Base-by-base conservation (phyloP, 495 filamentous ascomycete genomes). In the Daldinia concentrica region DNA sequence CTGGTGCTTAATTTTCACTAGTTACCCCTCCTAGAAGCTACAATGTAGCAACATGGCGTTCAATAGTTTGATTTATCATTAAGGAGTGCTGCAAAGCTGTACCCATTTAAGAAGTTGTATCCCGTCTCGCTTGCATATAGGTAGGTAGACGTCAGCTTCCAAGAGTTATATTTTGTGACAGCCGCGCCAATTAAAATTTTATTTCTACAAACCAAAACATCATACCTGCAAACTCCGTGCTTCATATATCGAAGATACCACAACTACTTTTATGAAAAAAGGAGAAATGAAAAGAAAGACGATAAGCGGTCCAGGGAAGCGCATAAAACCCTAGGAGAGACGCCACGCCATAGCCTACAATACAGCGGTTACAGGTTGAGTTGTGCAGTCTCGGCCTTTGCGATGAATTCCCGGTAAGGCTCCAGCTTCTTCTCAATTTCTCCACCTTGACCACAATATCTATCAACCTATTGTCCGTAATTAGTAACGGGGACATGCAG, bases 391-490 rank as follows among this genome's bases (percentile, higher is more conserved):
- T 58, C 57, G 0, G 69, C 59, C 17, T 73, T 57, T 8, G 41
- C 63, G 37, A 79, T 68, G 59, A 68, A 74, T 17, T 68, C 62
- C 60, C 50, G 61, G 39, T 81, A 81, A 7, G 72, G 74, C 61
- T 62, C 68, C 27, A 82, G 64, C 50, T 65, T 70, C 24, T 69
- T 64, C 59, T 76, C 72, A 26, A 82, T 62, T 7, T 66, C 58
- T 1, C 79, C 75, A 1, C 75, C 76, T 8, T 58, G 37, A 7
- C 75, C 79, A 43, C 82, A 85, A 67, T 77, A 86, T 34, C 76
- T 78, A 30, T 85, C 84, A 24, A 86, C 84, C 67, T 58, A 37
- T 56, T 14, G n/a, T 27, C 8, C 12, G 3, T n/a, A 39, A 27
- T 63, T 63, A 66, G 57, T 26, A 34, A 48, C 19, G 22, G 24